Conservation (phyloP, 1,139 yeast species). For the Zygosaccharomyces sapae region DNA sequence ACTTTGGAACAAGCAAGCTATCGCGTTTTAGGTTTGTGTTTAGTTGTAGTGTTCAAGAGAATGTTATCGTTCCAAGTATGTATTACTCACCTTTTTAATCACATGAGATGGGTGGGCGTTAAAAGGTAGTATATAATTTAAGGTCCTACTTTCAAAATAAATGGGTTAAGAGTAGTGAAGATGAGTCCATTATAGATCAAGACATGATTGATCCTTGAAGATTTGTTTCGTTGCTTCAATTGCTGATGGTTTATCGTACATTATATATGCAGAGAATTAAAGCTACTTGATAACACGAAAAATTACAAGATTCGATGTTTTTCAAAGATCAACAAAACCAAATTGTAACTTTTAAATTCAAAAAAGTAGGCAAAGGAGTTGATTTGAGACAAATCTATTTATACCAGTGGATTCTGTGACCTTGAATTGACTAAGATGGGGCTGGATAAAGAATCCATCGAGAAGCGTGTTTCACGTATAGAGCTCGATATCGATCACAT, state of each 20-base stretch:
- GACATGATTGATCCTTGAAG: neutral
- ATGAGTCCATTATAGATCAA: neutral
- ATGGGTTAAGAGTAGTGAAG: neutral
- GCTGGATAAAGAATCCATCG: slow-evolving; percentile 28
- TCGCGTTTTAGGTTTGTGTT: neutral
- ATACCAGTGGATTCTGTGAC: neutral
- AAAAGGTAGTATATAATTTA: neutral
- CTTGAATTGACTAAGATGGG: slow-evolving; percentile 13
- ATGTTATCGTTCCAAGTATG: neutral
- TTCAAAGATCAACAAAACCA: slow-evolving; percentile 5
- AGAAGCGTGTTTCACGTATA: slow-evolving; percentile 35
- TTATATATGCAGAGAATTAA: neutral
- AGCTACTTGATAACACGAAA: slow-evolving; percentile 1
- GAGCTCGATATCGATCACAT: slow-evolving; percentile 35
- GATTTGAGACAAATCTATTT: neutral
- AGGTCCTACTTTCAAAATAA: neutral
- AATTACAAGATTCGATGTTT: slow-evolving; percentile 2
- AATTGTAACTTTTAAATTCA: neutral
- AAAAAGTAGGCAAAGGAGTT: neutral
- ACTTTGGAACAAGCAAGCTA: neutral
- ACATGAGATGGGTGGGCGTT: neutral
- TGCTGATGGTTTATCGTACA: neutral
- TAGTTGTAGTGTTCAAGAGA: slow-evolving; percentile 1
- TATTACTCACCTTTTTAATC: neutral
- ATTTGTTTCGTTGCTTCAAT: too few species aligned